phyloP scores from a whole-genome alignment of 106 monocot genomes.

The Apostasia ramifera region DNA sequence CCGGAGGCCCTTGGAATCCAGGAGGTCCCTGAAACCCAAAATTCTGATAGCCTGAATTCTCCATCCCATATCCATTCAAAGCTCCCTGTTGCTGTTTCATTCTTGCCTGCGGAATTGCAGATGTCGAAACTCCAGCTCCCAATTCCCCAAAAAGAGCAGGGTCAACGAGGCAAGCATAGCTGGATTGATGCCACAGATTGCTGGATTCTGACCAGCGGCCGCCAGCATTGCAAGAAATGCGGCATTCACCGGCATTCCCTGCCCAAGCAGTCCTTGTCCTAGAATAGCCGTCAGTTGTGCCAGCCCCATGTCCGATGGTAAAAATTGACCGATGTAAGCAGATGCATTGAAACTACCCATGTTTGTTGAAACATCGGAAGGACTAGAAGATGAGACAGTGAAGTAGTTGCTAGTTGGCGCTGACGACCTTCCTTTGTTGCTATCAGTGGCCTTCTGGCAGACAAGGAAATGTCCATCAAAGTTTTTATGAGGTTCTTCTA shows the following conservation, averaged over 20 bases:
- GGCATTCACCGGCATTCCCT: constrained; percentile 51
- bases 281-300: constrained; percentile 16
- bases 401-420: neutral
- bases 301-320: constrained; percentile 5
- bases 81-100: constrained; percentile 10
- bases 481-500: constrained; percentile 16
- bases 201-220: constrained; percentile 60
- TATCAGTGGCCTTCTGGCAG: constrained; percentile 15
- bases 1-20: constrained; percentile 36
- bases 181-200: constrained; percentile 48
- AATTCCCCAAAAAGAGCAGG: constrained; percentile 66
- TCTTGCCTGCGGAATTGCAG: neutral
- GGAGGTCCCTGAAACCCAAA: constrained; percentile 53
- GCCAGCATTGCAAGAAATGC: constrained; percentile 65
- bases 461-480: constrained; percentile 16
- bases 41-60: constrained; percentile 25
- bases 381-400: neutral
- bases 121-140: constrained; percentile 14
- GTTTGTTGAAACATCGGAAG: neutral
- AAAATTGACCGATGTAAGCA: constrained; percentile 1
- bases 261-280: constrained; percentile 22
- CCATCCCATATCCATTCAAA: constrained; percentile 14
- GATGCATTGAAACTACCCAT: neutral
- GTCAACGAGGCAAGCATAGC: constrained; percentile 61
- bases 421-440: constrained; percentile 5